These are phyloP conservation scores for Tephrocybe sp. DNA, from an alignment of 768 basidiomycete species.

Conservation along the genomic window DNA sequence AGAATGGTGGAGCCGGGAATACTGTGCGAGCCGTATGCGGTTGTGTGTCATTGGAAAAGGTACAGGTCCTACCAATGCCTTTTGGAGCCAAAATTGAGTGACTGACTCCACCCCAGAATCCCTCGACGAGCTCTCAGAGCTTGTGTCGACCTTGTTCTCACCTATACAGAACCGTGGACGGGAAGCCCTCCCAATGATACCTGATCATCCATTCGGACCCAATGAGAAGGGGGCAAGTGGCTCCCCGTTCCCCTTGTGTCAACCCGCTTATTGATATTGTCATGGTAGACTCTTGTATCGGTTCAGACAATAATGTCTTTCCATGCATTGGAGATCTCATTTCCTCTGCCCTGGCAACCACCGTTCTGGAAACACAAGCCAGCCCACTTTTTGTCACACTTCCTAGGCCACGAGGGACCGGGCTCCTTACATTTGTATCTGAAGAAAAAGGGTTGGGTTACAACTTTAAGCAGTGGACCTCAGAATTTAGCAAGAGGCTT, in stretches of 20 bases:
- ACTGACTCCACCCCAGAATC: slow-evolving; percentile 49
- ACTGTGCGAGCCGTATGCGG: slow-evolving; percentile 82
- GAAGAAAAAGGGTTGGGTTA: slow-evolving; percentile 88
- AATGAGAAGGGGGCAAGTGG: slow-evolving; percentile 68
- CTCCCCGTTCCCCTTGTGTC: not conserved
- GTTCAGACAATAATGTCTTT: slow-evolving; percentile 90
- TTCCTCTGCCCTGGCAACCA: slow-evolving; percentile 73
- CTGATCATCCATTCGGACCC: slow-evolving; percentile 75
- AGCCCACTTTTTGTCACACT: slow-evolving; percentile 70
- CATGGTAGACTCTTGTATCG: slow-evolving; percentile 68
- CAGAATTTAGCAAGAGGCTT: slow-evolving; percentile 80
- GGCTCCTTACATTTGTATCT: slow-evolving; percentile 91
- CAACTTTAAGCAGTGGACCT: slow-evolving; percentile 65
- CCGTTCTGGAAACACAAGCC: slow-evolving; percentile 80
- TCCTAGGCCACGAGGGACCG: slow-evolving; percentile 90
- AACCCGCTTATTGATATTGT: slow-evolving; percentile 10
- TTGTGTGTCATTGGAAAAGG: slow-evolving; percentile 81
- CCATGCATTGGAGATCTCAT: slow-evolving; percentile 80
- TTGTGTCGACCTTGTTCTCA: slow-evolving; percentile 69
- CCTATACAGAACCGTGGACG: slow-evolving; percentile 65
- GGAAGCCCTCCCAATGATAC: slow-evolving; percentile 60
- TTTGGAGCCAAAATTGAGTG: not conserved
- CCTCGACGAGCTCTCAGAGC: slow-evolving; percentile 64
- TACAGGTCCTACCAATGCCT: slow-evolving; percentile 23
- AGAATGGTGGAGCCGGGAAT: slow-evolving; percentile 84